phyloP scores from a whole-genome alignment of 768 basidiomycete genomes.

The Hirschioporus abietinus region DNA sequence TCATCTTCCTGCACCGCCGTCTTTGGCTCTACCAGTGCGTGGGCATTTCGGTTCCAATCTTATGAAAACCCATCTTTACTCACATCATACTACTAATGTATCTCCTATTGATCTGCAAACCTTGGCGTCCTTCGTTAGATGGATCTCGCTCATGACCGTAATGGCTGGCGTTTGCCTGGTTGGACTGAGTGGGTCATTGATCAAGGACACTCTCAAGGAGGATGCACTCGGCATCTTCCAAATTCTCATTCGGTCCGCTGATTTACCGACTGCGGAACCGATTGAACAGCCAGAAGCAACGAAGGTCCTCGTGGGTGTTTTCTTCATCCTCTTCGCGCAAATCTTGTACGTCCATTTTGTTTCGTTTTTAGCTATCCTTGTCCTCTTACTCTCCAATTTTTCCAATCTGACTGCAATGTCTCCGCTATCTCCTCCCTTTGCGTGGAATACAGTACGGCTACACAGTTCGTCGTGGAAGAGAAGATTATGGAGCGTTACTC shows the following conservation, averaged over 20 bases:
- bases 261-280: conserved; percentile 36
- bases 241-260: conserved; percentile 20
- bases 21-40: conserved; percentile 84
- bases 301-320: conserved; percentile 76
- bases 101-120: conserved; percentile 7
- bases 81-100: conserved; percentile 8
- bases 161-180: conserved; percentile 81
- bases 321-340: conserved; percentile 91
- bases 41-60: conserved; percentile 11
- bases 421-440: conserved; percentile 4
- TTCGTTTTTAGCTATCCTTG: conserved; percentile 6
- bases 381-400: conserved; percentile 8
- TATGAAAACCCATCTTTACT: conserved; percentile 5
- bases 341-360: conserved; percentile 53
- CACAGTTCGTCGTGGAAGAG: conserved; percentile 94
- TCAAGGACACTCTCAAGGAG: conserved; percentile 66
- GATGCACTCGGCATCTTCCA: conserved; percentile 26
- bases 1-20: conserved; percentile 81
- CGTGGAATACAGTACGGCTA: conserved; percentile 59
- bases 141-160: conserved; percentile 86
- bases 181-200: conserved; percentile 84
- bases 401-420: conserved; percentile 8
- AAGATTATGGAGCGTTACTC: conserved; percentile 88
- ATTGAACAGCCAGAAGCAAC: conserved; percentile 58
- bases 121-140: conserved; percentile 41